Evolutionary conservation across 805 yeast species (phyloP), one percentile per base, ranked within the genome.

Genomic region (Suhomyces pyralidae): DNA sequence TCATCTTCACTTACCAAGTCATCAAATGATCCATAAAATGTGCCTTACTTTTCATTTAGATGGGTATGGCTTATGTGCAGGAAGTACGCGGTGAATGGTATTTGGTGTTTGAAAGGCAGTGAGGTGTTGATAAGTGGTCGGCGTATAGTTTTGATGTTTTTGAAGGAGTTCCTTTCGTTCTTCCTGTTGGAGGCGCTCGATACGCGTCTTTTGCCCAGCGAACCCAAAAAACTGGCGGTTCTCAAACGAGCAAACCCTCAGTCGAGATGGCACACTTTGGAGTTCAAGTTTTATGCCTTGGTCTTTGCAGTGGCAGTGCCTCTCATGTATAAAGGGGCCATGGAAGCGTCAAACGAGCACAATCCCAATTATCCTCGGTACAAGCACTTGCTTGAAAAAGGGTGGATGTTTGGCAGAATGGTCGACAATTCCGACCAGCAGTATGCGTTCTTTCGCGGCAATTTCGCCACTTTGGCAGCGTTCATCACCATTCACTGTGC

Each of bases 351-450:
- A 32, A 84, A 83, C 61, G 86, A 84, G 57, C 73, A 83, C 2
- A 90, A 88, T 61, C 85, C 87, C 9, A 90, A 90, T 63, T 93
- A 86, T 64, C 77, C 79, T 17, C 73, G 74, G 48, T 90, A 80
- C 63, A 79, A 80, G 58, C 79, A 81, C 48, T 71, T 85, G 38
- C 73, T 93, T 49, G 77, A 86, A 26, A 76, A 82, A 5, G 98
- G 99, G 4, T 93, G 98, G 98, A 71, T 91, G 60, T 82, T 86
- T 64, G 97, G 96, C 7, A 73, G 97, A 24, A 87, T 86, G 68
- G 96, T 90, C 42, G 99, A 94, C 67, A 92, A 93, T 65, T 87
- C 96, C 5, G 99, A 94, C 66, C 76, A 78, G 30, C 99, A 94
- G 68, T 94, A 93, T 64, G 70, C 89, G 24, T 90, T 91, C 62